These are phyloP conservation scores for Phaseolus coccineus DNA, from an alignment of 331 rosid species.

Conservation along the genomic window DNA sequence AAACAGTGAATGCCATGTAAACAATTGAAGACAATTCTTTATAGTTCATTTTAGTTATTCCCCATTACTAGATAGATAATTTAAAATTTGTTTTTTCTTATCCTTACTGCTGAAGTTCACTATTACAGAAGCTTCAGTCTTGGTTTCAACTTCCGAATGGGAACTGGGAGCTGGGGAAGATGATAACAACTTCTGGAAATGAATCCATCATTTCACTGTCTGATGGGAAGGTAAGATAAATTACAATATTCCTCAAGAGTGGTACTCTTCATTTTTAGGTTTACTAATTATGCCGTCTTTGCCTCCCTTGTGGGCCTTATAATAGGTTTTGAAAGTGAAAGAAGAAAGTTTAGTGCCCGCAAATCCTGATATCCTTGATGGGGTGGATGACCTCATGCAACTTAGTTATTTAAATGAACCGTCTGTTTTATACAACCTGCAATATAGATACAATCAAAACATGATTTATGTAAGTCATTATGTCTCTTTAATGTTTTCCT, in stretches of 20 bases:
- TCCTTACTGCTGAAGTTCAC: constrained; percentile 46
- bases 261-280: constrained; percentile 7
- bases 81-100: constrained; percentile 35
- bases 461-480: constrained; percentile 80
- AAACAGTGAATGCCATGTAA: constrained; percentile 14
- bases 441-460: constrained; percentile 83
- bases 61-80: neutral
- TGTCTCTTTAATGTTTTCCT: constrained; percentile 17
- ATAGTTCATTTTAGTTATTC: constrained; percentile 20
- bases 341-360: constrained; percentile 75
- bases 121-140: constrained; percentile 79
- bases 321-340: constrained; percentile 79
- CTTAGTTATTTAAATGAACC: constrained; percentile 95
- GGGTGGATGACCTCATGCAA: constrained; percentile 97
- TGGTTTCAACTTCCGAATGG: constrained; percentile 94
- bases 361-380: constrained; percentile 97
- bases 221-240: constrained; percentile 67
- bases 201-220: constrained; percentile 74
- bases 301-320: neutral
- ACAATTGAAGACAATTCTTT: constrained; percentile 4
- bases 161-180: constrained; percentile 82
- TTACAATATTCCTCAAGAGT: constrained; percentile 35
- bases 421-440: constrained; percentile 86
- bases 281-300: constrained; percentile 10
- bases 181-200: constrained; percentile 60